Conservation (phyloP, 2,329 filamentous ascomycete genomes). For the Beauveria pseudobassiana region DNA sequence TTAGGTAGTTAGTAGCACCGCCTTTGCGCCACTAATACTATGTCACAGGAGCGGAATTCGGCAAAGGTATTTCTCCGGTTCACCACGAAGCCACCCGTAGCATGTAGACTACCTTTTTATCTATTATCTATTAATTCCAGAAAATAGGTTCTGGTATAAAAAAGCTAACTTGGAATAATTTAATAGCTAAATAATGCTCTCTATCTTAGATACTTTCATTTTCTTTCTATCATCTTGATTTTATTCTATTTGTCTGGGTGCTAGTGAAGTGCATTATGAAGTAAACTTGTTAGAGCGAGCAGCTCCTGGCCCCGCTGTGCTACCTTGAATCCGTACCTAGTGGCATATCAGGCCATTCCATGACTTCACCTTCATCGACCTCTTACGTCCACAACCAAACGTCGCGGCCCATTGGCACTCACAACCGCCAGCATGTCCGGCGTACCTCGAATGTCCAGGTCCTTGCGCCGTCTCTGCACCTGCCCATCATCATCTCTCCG, state of each 20-base stretch:
- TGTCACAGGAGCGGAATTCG: background rate
- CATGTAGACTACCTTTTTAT: too few relatives aligned
- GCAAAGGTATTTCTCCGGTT: slow-evolving; percentile 4
- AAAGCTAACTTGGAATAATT: too few relatives aligned
- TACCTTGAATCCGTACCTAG: too few relatives aligned
- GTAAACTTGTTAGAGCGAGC: background rate
- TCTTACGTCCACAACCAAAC: background rate
- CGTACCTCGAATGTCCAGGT: slow-evolving; percentile 14
- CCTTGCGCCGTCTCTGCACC: slow-evolving; percentile 8
- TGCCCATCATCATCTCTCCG: background rate
- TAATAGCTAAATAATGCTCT: too few relatives aligned
- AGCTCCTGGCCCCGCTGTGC: background rate
- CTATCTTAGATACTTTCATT: too few relatives aligned
- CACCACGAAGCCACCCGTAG: background rate
- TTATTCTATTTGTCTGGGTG: too few relatives aligned
- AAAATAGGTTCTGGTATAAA: too few relatives aligned
- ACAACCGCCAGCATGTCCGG: slow-evolving; percentile 13
- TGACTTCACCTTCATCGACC: background rate
- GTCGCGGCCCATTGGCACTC: background rate
- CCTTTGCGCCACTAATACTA: background rate
- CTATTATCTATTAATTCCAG: too few relatives aligned
- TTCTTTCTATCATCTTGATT: too few relatives aligned
- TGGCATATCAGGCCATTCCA: background rate
- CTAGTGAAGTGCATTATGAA: too few relatives aligned
- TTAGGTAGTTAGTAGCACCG: too few relatives aligned